phyloP scores from a whole-genome alignment of 441 rosid species.

The Mallotus repandus region DNA sequence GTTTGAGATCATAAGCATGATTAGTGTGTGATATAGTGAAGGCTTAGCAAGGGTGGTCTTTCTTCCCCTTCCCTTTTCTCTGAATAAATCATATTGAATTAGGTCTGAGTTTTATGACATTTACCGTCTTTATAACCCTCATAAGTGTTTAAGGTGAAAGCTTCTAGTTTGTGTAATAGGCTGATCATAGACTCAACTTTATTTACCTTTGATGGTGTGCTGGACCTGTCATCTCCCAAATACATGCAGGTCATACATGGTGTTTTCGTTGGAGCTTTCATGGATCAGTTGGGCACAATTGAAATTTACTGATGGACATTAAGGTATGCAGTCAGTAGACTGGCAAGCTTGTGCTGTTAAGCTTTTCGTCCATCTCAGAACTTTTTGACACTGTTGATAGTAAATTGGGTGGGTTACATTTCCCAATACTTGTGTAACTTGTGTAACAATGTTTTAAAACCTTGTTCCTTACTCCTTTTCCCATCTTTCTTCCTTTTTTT shows the following conservation, averaged over 20 bases:
- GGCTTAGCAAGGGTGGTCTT: slow-evolving; percentile 3
- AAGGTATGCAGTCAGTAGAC: slow-evolving; percentile 46
- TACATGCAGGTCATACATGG: slow-evolving; percentile 57
- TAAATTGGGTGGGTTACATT: slow-evolving; percentile 19
- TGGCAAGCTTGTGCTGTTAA: slow-evolving; percentile 27
- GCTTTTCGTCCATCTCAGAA: slow-evolving; percentile 20
- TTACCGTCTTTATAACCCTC: background rate
- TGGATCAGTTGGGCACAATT: slow-evolving; percentile 44
- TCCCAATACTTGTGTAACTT: slow-evolving; percentile 19
- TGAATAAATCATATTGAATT: slow-evolving; percentile 10
- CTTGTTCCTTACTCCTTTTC: slow-evolving; percentile 38
- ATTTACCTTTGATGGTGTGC: slow-evolving; percentile 39
- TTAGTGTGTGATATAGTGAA: slow-evolving; percentile 2
- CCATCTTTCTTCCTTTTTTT: slow-evolving; percentile 11
- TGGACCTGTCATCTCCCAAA: slow-evolving; percentile 47
- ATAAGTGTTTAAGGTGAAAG: slow-evolving; percentile 16
- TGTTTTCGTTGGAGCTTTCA: slow-evolving; percentile 46
- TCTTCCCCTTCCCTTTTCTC: background rate
- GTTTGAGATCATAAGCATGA: slow-evolving; percentile 18
- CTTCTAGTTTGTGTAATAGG: slow-evolving; percentile 20
- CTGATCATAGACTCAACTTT: slow-evolving; percentile 33
- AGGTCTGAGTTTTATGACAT: background rate
- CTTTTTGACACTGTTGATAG: slow-evolving; percentile 24
- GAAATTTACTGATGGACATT: slow-evolving; percentile 32
- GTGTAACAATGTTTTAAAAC: slow-evolving; percentile 22